Percentiles rank a stretch among this genome's conserved stretches.
Evolutionary conservation across 441 rosid species (phyloP).

Genomic region (Eutrema salsugineum): DNA sequence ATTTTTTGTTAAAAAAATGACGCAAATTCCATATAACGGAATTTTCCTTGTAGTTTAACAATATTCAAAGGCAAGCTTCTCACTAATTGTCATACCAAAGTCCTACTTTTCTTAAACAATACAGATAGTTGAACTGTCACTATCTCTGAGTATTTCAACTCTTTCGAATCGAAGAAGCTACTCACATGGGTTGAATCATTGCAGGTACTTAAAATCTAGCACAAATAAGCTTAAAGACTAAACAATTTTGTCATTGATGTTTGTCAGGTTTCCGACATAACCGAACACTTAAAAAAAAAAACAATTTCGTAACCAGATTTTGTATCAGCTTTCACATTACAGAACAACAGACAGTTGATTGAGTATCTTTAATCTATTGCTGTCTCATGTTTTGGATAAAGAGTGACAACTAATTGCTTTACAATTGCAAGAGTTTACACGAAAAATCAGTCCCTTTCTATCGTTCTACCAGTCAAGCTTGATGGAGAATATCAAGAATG

Average conservation of each 20-base stretch:
- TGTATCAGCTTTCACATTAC: background rate
- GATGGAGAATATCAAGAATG: conserved; percentile 3
- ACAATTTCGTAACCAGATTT: background rate
- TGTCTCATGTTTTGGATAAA: background rate
- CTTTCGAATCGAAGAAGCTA: background rate
- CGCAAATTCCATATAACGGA: background rate
- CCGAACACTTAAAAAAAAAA: background rate
- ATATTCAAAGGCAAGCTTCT: conserved; percentile 3
- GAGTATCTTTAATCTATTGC: background rate
- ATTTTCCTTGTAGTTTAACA: conserved; percentile 18
- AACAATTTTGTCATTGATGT: background rate
- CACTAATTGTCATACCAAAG: background rate
- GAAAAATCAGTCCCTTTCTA: background rate
- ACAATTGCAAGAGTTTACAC: background rate
- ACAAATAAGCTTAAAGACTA: background rate
- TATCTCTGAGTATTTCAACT: background rate
- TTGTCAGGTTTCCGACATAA: background rate
- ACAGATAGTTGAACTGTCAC: background rate
- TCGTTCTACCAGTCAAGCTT: background rate
- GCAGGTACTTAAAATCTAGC: conserved; percentile 8
- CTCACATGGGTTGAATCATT: background rate
- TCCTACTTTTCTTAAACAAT: background rate
- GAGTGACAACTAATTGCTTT: conserved; percentile 5
- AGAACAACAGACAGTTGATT: background rate
- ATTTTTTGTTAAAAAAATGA: background rate